A percentile compares a stretch with the other conserved stretches of the same genome.
Evolutionary conservation across 2,329 filamentous ascomycete species (phyloP).

Genomic region (Claviceps spartinae): DNA sequence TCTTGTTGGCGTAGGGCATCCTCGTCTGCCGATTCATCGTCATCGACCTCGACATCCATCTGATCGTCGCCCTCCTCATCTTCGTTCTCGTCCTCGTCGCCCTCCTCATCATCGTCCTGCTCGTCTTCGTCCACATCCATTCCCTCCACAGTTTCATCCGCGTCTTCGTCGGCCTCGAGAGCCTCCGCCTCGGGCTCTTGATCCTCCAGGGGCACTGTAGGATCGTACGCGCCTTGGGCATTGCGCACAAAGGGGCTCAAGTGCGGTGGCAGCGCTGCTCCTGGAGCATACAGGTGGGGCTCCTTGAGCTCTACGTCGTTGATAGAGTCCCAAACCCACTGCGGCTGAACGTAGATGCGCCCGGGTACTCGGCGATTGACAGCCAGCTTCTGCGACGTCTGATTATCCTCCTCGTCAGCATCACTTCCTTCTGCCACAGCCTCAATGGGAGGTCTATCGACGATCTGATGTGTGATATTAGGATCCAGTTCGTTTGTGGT

Average conservation of each 20-base stretch:
- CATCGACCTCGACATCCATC: constrained; percentile 29
- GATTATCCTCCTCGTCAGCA: constrained; percentile 40
- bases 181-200: constrained; percentile 83
- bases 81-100: constrained; percentile 34
- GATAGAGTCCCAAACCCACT: constrained; percentile 97
- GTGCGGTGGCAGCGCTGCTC: constrained; percentile 81
- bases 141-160: constrained; percentile 53
- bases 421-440: constrained; percentile 36
- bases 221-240: constrained; percentile 80
- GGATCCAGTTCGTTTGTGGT: constrained; percentile 80
- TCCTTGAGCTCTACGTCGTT: constrained; percentile 84
- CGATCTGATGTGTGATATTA: constrained; percentile 88
- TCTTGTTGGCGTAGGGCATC: constrained; percentile 70
- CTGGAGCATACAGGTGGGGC: constrained; percentile 79
- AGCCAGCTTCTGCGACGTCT: constrained; percentile 44
- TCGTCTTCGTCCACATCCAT: constrained; percentile 43
- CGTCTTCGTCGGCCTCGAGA: constrained; percentile 49
- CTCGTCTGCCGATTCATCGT: constrained; percentile 34
- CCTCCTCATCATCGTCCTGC: constrained; percentile 27
- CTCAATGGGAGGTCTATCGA: constrained; percentile 73
- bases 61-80: constrained; percentile 33
- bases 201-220: constrained; percentile 69
- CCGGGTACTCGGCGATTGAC: constrained; percentile 71
- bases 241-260: constrained; percentile 90
- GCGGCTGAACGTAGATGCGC: constrained; percentile 83